Base-by-base conservation (phyloP, 768 basidiomycete species). In the Suillus spraguei region DNA sequence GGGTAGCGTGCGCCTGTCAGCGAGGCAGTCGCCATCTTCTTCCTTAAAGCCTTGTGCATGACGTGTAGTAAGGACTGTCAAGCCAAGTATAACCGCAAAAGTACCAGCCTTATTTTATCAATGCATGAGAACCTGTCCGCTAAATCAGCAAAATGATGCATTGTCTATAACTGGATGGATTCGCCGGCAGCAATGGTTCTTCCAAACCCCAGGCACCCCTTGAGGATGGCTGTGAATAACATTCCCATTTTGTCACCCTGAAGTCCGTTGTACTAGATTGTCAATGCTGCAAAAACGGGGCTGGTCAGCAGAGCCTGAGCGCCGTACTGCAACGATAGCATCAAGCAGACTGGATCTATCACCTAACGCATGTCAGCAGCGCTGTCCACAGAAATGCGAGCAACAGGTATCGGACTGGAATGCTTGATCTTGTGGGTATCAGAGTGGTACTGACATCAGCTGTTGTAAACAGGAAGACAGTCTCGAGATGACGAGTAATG, bases 41-140 rank as follows among this genome's bases (percentile, higher is more conserved):
- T 84, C 83, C 35, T 79, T 74, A 62, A 81, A 84, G 62, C 84
- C 83, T 68, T 83, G 81, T 3, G 80, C 77, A 24, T 83, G 82
- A 13, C 82, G 79, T 3, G 82, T 84, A 0, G 82, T 82, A 41
- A 83, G 75, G 20, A 82, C 76, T 0, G 73, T 72, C 9, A 76
- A 71, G 32, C 78, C 80, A 54, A 80, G 63, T 49, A 71, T 70
- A 38, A 79, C 65, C 0, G 82, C 75, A 5, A 76, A 64, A 44
- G 67, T 64, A 4, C 70, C 75, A 0, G 73, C 74, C 8, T 70
- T 2, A 67, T 28, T 4, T 28, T 28, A 20, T 58, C 56, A 10
- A 58, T 39, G 63, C 35, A 74, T 5, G 67, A 60, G n/a, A 65
- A 61, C 55, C 77, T 69, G 4, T 61, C 33, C 3, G 68, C 75